Conservation (phyloP, 345 rosid species). For the Melaleuca alternifolia region DNA sequence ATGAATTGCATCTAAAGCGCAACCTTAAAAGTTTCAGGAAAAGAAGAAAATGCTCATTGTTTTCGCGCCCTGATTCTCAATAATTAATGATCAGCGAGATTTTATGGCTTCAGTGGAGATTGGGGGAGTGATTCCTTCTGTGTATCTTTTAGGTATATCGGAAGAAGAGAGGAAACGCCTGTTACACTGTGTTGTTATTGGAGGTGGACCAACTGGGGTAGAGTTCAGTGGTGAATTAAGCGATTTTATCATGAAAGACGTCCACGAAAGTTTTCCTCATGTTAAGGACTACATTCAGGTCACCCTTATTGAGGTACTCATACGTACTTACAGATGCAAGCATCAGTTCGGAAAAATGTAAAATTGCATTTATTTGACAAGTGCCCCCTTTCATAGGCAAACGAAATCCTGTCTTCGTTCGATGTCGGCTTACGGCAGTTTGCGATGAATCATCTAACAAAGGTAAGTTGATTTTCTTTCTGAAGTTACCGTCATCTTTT, state of each 20-base stretch:
- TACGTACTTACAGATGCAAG: background rate
- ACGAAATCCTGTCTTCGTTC: constrained; percentile 70
- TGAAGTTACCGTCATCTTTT: background rate
- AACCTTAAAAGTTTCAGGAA: background rate
- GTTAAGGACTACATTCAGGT: constrained; percentile 73
- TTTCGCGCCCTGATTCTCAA: background rate
- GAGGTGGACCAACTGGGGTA: constrained; percentile 98
- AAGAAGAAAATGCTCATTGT: background rate
- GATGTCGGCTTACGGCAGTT: constrained; percentile 56
- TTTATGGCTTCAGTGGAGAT: background rate
- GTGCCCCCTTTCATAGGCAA: constrained; percentile 39
- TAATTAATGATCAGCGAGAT: background rate
- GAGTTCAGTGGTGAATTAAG: constrained; percentile 95
- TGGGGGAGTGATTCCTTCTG: background rate
- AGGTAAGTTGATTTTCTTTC: constrained; percentile 20
- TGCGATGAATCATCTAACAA: constrained; percentile 55
- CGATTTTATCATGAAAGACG: constrained; percentile 90
- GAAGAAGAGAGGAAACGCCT: constrained; percentile 73
- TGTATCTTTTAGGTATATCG: constrained; percentile 40
- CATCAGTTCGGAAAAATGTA: background rate
- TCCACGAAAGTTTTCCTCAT: constrained; percentile 52
- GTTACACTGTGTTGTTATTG: constrained; percentile 81
- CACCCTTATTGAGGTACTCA: constrained; percentile 79
- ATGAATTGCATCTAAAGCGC: background rate
- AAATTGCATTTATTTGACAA: background rate